Percentiles rank a stretch among this genome's conserved stretches.
Conservation (phyloP, 2,329 filamentous ascomycete species). For the Didymella sp. region DNA sequence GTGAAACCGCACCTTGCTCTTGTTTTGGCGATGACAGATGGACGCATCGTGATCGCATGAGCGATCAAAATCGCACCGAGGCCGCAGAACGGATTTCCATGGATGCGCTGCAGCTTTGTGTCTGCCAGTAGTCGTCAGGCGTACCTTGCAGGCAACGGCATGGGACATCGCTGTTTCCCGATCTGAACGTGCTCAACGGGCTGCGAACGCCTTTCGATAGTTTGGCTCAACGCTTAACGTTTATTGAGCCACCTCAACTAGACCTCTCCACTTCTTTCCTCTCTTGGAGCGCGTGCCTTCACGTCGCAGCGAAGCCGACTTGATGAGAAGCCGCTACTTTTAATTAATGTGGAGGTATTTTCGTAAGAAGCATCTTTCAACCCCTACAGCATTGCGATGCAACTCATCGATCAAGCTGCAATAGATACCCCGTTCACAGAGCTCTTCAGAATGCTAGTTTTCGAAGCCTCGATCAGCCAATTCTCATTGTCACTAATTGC, state of each 20-base stretch:
- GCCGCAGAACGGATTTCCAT: not conserved
- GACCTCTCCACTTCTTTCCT: not conserved
- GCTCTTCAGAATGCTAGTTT: not conserved
- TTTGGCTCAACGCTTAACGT: not conserved
- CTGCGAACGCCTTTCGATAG: constrained; percentile 2
- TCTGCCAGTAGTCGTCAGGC: not conserved
- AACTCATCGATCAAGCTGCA: not conserved
- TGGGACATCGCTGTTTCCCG: not conserved
- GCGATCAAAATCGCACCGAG: not conserved
- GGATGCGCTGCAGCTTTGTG: not conserved
- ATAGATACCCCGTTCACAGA: not conserved
- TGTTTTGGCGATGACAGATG: not conserved
- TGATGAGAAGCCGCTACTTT: not conserved
- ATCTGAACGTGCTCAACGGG: not conserved
- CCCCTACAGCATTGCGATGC: too few species aligned
- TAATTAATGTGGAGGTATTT: not conserved
- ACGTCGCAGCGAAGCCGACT: not conserved
- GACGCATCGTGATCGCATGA: not conserved
- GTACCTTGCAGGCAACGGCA: not conserved
- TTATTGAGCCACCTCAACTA: not conserved
- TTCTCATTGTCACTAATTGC: not conserved
- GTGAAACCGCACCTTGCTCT: constrained; percentile 7
- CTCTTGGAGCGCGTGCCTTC: not conserved
- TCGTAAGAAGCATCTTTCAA: not conserved
- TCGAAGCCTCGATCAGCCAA: not conserved